A percentile compares a stretch with the other conserved stretches of the same genome.
Evolutionary conservation across 1,284 basidiomycete species (phyloP).

Genomic region (Heterobasidion occidentale): DNA sequence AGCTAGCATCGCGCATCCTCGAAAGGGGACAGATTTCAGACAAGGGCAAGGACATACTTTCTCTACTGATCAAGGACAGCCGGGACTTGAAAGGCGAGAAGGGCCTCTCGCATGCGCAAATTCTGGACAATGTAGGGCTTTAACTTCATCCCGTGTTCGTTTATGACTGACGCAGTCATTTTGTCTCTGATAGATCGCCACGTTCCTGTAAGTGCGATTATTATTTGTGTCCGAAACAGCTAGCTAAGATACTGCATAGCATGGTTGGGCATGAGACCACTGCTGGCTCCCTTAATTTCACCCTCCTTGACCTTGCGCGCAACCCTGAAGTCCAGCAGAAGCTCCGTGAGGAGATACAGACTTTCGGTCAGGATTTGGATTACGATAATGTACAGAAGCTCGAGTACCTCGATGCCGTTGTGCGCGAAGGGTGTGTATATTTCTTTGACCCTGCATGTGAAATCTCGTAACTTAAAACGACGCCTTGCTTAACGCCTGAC

Average conservation of each 20-base stretch:
- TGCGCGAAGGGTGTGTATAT: neutral
- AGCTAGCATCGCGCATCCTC: neutral
- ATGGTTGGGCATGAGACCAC: neutral
- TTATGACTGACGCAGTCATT: neutral
- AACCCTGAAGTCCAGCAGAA: neutral
- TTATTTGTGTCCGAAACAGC: too few relatives aligned
- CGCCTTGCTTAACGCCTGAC: too few relatives aligned
- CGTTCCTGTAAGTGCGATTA: neutral
- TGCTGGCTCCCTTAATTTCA: neutral
- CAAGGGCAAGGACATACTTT: neutral
- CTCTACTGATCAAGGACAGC: neutral
- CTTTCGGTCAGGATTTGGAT: neutral
- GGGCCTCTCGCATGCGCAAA: neutral
- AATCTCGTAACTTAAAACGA: neutral
- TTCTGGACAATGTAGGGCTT: neutral
- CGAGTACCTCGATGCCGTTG: neutral
- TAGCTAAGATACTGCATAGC: neutral
- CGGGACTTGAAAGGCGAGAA: neutral
- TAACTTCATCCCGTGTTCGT: neutral
- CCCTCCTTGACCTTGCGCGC: neutral
- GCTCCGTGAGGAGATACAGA: neutral
- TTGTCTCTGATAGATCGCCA: neutral
- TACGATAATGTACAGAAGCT: neutral
- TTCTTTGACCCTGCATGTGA: neutral
- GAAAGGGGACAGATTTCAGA: neutral